These are phyloP conservation scores for Coix lacrymajobi DNA, from an alignment of 176 grass and related monocot species.

Conservation along the genomic window DNA sequence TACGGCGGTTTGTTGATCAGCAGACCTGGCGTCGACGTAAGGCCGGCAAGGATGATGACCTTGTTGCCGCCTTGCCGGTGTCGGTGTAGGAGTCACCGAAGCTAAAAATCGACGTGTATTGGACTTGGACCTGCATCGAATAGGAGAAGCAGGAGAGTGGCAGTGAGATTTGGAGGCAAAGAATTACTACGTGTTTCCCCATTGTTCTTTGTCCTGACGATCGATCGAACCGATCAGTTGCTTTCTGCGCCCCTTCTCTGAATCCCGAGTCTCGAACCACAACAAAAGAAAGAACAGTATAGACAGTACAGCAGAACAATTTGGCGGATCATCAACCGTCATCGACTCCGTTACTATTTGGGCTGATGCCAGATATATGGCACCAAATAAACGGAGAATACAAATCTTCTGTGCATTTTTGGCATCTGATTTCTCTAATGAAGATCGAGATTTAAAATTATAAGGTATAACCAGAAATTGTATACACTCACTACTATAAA, in stretches of 20 bases:
- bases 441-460: neutral
- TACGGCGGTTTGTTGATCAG: slow-evolving; percentile 30
- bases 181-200: neutral
- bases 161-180: slow-evolving; percentile 7
- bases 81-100: slow-evolving; percentile 61
- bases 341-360: neutral
- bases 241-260: neutral
- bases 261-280: neutral
- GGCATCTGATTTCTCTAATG: neutral
- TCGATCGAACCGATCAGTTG: neutral
- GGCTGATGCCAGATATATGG: neutral
- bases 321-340: neutral
- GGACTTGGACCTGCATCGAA: neutral
- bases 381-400: neutral
- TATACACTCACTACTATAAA: too few relatives aligned
- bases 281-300: neutral
- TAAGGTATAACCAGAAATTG: neutral
- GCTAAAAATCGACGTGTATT: slow-evolving; percentile 49
- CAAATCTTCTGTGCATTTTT: neutral
- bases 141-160: neutral
- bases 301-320: neutral
- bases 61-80: slow-evolving; percentile 50
- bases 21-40: neutral
- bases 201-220: neutral
- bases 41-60: slow-evolving; percentile 26